A percentile compares a stretch with the other conserved stretches of the same genome.
Evolutionary conservation across 164 flowering plant genomes (phyloP).

Genomic region (Cinnamomum chago): DNA sequence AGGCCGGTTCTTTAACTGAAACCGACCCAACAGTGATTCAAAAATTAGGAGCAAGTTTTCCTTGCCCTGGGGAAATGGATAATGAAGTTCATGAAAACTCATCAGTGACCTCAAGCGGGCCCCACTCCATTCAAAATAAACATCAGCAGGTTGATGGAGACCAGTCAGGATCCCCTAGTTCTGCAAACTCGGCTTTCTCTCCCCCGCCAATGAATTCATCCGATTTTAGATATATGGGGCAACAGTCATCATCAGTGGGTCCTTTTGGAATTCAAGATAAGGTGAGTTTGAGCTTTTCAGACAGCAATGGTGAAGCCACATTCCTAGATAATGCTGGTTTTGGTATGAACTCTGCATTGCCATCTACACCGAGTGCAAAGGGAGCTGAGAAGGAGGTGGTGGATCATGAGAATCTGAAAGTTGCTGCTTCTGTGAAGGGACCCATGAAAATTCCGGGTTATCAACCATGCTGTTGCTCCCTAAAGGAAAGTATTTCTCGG

Average conservation of each 20-base stretch:
- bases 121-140: slow-evolving; percentile 46
- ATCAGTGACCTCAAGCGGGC: slow-evolving; percentile 44
- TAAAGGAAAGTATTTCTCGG: slow-evolving; percentile 40
- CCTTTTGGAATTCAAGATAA: slow-evolving; percentile 19
- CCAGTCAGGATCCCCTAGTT: slow-evolving; percentile 55
- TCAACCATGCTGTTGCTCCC: slow-evolving; percentile 58
- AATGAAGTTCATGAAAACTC: slow-evolving; percentile 64
- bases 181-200: slow-evolving; percentile 53
- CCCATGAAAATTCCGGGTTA: slow-evolving; percentile 24
- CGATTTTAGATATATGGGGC: slow-evolving; percentile 19
- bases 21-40: slow-evolving; percentile 61
- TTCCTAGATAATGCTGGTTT: slow-evolving; percentile 3
- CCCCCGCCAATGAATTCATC: slow-evolving; percentile 28
- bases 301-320: not conserved
- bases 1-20: slow-evolving; percentile 33
- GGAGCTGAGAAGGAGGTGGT: slow-evolving; percentile 20
- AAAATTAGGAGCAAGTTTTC: slow-evolving; percentile 42
- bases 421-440: slow-evolving; percentile 24
- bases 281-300: not conserved
- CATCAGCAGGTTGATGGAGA: slow-evolving; percentile 37
- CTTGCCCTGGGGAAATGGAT: slow-evolving; percentile 24
- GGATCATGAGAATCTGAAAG: slow-evolving; percentile 19
- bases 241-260: slow-evolving; percentile 16
- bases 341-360: not conserved
- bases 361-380: slow-evolving; percentile 3